Evolutionary conservation across 2,329 filamentous ascomycete genomes (phyloP).

Genomic region (Aspergillus floridensis): DNA sequence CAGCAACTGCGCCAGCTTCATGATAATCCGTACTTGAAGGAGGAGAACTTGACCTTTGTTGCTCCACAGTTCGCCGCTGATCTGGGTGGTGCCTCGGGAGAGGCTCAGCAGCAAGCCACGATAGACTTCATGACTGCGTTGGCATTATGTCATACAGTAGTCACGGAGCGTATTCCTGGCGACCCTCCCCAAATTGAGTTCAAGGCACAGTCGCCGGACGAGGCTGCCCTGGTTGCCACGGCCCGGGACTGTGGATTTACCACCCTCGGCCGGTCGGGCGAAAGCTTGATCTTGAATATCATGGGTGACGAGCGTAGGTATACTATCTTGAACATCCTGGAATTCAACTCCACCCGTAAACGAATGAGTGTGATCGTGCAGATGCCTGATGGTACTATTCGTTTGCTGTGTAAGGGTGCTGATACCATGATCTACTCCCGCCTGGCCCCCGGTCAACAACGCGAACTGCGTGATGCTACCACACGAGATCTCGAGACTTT

Average conservation of each 20-base stretch:
- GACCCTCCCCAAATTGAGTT: constrained; percentile 7
- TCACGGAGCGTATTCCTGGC: constrained; percentile 2
- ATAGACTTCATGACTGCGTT: neutral
- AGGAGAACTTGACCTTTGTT: constrained; percentile 3
- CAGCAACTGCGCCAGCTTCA: constrained; percentile 4
- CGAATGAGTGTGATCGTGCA: constrained; percentile 5
- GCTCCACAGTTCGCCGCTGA: constrained; percentile 1
- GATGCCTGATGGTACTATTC: constrained; percentile 6
- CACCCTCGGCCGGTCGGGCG: neutral
- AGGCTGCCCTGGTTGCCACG: constrained; percentile 5
- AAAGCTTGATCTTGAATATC: constrained; percentile 1
- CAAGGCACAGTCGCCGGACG: constrained; percentile 3
- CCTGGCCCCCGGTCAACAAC: constrained; percentile 5
- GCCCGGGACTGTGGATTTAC: constrained; percentile 5
- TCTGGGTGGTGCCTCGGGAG: constrained; percentile 1
- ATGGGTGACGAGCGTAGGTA: constrained; percentile 5
- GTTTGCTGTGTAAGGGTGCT: constrained; percentile 3
- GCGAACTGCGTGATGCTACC: neutral
- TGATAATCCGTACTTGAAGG: constrained; percentile 4
- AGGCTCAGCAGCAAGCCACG: neutral
- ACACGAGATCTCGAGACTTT: constrained; percentile 1
- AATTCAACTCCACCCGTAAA: constrained; percentile 6
- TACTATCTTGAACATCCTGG: constrained; percentile 1
- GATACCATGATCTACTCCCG: constrained; percentile 3
- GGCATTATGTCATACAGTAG: constrained; percentile 5